Percentiles rank a stretch among this genome's conserved stretches.
phyloP scores from a whole-genome alignment of 352 stramenopile genomes.

The Globisporangium canariense region DNA sequence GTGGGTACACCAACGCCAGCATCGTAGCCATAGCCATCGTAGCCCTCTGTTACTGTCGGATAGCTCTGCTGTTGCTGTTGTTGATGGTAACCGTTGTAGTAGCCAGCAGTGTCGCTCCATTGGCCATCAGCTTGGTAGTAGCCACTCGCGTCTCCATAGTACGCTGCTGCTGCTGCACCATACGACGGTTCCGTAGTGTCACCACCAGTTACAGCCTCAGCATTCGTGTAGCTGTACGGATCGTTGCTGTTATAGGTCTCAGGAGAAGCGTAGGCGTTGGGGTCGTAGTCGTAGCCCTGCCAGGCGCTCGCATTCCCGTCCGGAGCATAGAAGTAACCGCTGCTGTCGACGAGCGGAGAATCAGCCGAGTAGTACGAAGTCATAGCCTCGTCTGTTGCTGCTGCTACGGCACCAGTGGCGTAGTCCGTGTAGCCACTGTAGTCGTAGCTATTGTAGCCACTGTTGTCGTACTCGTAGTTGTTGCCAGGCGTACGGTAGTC shows the following conservation, averaged over 20 bases:
- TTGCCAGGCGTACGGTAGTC: slow-evolving; percentile 15
- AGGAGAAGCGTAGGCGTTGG: not conserved
- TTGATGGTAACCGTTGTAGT: not conserved
- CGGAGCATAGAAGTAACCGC: slow-evolving; percentile 27
- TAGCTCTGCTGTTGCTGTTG: slow-evolving; percentile 1
- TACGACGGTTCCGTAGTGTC: not conserved
- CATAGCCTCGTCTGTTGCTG: not conserved
- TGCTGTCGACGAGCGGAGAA: slow-evolving; percentile 24
- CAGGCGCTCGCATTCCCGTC: slow-evolving; percentile 32
- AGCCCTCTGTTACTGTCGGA: not conserved
- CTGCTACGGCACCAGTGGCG: not conserved
- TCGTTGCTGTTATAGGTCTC: not conserved
- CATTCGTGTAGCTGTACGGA: slow-evolving; percentile 4
- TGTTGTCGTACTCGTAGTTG: slow-evolving; percentile 24
- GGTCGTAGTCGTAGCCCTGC: slow-evolving; percentile 25
- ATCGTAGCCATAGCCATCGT: not conserved
- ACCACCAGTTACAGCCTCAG: not conserved
- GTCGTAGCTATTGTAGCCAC: slow-evolving; percentile 18
- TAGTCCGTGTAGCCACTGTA: slow-evolving; percentile 14
- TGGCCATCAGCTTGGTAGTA: not conserved
- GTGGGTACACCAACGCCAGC: not conserved
- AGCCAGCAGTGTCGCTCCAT: not conserved
- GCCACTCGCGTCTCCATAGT: not conserved
- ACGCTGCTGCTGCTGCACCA: not conserved
- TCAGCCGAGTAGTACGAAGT: not conserved